Base-by-base conservation (phyloP, 2,329 filamentous ascomycete genomes). In the Fusarium sp. region DNA sequence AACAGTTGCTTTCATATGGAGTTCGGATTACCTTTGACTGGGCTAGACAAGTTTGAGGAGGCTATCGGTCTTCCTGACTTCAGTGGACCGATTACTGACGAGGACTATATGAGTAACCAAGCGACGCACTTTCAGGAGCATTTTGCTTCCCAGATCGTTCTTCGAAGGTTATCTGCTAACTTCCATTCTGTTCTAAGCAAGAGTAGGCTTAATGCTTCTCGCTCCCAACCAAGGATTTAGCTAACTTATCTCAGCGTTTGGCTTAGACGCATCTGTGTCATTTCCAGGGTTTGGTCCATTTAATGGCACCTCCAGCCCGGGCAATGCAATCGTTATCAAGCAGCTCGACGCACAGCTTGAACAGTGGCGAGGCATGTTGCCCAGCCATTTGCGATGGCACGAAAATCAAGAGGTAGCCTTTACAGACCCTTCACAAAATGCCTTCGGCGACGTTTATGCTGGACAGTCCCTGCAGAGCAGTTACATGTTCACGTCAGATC, bases 131-230 rank as follows among this genome's bases (percentile, higher is more conserved):
- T 86, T 60, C 84, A 87, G 65, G 85, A 88, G 62, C 84, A 90
- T 70, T 90, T 88, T 74, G 83, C 86, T 4, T 88, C 88, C 1
- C 87, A 90, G 72, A 85, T 90, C 47, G 85, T 87, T 13, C 80
- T 90, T 20, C 81, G 85, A 22, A 81, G 85, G 25, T 78, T 90
- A 5, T 85, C 86, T 40, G 81, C 83, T 2, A 82, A 84, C 24
- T 85, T 89, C 20, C 84, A 90, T 73, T 79, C 80, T 45, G 80
- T 81, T 5, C 81, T 90, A 29, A 84, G 81, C 62, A 83, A 85
- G 67, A 81, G 87, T 88, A 78, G 78, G 85, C 79, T 40, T 13
- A 38, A 30, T 18, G 13, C 13, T n/a, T 9, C 8, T 9, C 16
- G 27, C 27, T 6, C 18, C 18, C 18, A 9, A 16, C 13, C 24